phyloP scores from a whole-genome alignment of 495 filamentous ascomycete species.

The Astrocystis sublimbata region DNA sequence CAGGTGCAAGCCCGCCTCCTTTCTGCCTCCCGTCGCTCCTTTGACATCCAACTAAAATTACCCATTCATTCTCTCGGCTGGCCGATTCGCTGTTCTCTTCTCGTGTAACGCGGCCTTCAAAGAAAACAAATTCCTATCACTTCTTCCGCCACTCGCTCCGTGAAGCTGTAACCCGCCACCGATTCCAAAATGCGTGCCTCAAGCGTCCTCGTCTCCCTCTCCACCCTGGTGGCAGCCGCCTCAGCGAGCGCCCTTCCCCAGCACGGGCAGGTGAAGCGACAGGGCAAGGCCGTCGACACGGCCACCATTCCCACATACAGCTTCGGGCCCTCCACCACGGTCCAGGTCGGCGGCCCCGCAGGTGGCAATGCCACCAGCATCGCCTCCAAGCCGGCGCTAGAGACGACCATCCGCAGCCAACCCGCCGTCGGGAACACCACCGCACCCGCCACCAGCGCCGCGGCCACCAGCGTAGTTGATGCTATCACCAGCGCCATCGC shows the following conservation, averaged over 20 bases:
- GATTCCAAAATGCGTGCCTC: conserved; percentile 5
- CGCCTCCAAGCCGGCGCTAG: not conserved
- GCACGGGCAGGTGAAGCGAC: conserved; percentile 1
- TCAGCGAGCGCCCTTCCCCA: conserved; percentile 10
- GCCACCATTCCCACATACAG: conserved; percentile 5
- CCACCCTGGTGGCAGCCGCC: not conserved
- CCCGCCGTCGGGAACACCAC: not conserved
- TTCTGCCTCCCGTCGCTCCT: conserved; percentile 6
- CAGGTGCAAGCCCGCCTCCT: conserved; percentile 13
- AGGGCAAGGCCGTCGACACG: not conserved
- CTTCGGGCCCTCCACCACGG: conserved; percentile 6
- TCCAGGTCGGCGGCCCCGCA: not conserved
- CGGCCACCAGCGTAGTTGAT: not conserved
- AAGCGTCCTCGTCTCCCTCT: conserved; percentile 3
- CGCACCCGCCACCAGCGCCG: too few relatives aligned
- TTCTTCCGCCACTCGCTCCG: not conserved
- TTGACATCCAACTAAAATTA: not conserved
- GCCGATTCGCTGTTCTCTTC: conserved; percentile 4
- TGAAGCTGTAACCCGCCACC: not conserved
- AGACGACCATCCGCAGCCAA: not conserved
- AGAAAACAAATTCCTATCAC: not conserved
- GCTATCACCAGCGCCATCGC: not conserved
- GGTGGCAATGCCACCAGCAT: not conserved
- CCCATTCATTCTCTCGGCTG: conserved; percentile 4
- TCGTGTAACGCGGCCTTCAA: not conserved